Conservation (phyloP, 345 rosid genomes). For the Populus ilicifolia region DNA sequence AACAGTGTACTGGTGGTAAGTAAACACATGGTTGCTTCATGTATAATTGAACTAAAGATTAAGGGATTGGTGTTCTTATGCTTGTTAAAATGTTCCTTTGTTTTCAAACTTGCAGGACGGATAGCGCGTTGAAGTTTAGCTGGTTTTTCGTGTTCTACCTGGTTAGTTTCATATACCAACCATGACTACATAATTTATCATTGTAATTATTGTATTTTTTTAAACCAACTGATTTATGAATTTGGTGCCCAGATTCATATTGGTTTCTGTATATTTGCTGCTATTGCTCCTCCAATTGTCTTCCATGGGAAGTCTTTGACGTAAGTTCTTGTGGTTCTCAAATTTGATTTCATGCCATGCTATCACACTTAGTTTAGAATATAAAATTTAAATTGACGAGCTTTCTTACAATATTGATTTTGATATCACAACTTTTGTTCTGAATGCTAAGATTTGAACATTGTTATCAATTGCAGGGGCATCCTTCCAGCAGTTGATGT, state of each 20-base stretch:
- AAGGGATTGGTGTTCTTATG: constrained; percentile 5
- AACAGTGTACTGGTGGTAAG: background rate
- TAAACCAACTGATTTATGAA: constrained; percentile 3
- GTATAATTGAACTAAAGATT: background rate
- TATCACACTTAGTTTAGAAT: background rate
- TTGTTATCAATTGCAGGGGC: constrained; percentile 53
- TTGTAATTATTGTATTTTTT: constrained; percentile 2
- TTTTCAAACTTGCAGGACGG: constrained; percentile 66
- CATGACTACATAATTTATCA: background rate
- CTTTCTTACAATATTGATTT: background rate
- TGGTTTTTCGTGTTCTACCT: constrained; percentile 95
- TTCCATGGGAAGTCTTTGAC: constrained; percentile 95
- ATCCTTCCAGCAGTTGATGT: constrained; percentile 94
- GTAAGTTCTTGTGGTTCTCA: constrained; percentile 52
- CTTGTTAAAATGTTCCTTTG: background rate
- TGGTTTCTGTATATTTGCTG: constrained; percentile 92
- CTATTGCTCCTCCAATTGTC: constrained; percentile 94
- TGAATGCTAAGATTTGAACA: background rate
- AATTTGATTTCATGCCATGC: background rate
- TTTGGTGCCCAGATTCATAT: constrained; percentile 67
- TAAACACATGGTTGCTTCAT: background rate
- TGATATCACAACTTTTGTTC: background rate
- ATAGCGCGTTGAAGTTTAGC: constrained; percentile 90
- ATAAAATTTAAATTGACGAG: background rate
- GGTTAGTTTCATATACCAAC: constrained; percentile 48